Base-by-base conservation (phyloP, 148 eudicot species). In the Chenopodium formosanum region DNA sequence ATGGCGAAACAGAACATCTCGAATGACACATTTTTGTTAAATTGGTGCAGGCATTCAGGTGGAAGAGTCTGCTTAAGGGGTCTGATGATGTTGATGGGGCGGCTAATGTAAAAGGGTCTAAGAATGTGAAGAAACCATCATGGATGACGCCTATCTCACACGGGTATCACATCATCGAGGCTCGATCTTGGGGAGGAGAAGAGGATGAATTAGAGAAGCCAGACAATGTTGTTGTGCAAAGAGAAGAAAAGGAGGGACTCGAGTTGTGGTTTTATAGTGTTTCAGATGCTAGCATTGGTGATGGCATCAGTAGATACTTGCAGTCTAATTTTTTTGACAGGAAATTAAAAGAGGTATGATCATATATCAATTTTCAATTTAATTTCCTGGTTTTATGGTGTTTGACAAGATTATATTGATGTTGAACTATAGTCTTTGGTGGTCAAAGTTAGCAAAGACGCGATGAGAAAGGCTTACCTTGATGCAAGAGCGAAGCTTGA, bases 211-310 rank as follows among this genome's bases (percentile, higher is more conserved):
- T 76, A 46, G 84, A 84, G 17, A 62, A 84, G 58, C 71, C 82
- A 12, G 92, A 90, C 75, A 84, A 80, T 7, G 83, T 94, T 44
- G 86, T 88, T 70, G 91, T 86, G 48, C 94, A 92, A 78, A 91
- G 97, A 73, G 95, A 94, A 81, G 87, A 92, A 62, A 82, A 88
- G 75, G 87, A 81, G 22, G 84, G 81, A 67, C 76, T 83, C 56
- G 97, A 94, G 44, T 37, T 91, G 44, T 92, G 97, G 95, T 89
- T 89, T 74, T 94, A 87, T 62, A 89, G 92, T 78, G 86, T 94
- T 75, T 91, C 87, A 19, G 87, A 86, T 82, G 82, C 83, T 76
- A 74, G 68, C 50, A 73, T 89, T 73, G 87, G 86, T 23, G 86
- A 83, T 53, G 73, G 12, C 32, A 84, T 94, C 83, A 70, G 78